These are phyloP conservation scores for Suillus subluteus DNA, from an alignment of 768 basidiomycete species.

Conservation along the genomic window DNA sequence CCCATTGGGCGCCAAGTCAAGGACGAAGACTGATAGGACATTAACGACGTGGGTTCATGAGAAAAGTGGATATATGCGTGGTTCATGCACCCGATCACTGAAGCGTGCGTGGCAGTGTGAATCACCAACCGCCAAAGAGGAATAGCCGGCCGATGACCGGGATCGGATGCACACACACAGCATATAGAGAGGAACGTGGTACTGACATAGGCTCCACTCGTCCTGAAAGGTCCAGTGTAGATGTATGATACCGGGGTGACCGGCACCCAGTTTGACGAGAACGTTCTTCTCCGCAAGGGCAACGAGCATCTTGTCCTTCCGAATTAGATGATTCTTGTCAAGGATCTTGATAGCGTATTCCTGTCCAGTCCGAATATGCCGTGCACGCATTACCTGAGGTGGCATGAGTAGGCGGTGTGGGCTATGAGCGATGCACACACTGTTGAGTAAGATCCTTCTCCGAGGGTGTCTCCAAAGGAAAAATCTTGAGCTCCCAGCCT, in stretches of 20 bases:
- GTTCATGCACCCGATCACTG: background rate
- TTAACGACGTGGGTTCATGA: slow-evolving; percentile 13
- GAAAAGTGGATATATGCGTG: background rate
- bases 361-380: slow-evolving; percentile 56
- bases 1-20: slow-evolving; percentile 77
- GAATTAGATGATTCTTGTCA: slow-evolving; percentile 81
- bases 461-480: slow-evolving; percentile 71
- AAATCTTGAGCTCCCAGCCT: slow-evolving; percentile 63
- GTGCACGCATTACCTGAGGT: slow-evolving; percentile 60
- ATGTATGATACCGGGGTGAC: slow-evolving; percentile 82
- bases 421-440: slow-evolving; percentile 45
- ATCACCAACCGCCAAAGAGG: background rate
- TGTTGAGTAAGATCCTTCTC: slow-evolving; percentile 83
- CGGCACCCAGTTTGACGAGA: slow-evolving; percentile 61
- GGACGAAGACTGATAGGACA: slow-evolving; percentile 63
- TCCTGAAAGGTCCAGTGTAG: slow-evolving; percentile 89
- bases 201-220: slow-evolving; percentile 69
- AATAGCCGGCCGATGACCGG: slow-evolving; percentile 2
- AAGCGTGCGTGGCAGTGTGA: background rate
- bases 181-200: background rate
- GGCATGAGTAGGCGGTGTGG: slow-evolving; percentile 15
- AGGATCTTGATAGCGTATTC: slow-evolving; percentile 80
- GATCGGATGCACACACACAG: background rate
- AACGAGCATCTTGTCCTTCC: slow-evolving; percentile 76
- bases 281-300: slow-evolving; percentile 83